Conservation (phyloP, 2,329 filamentous ascomycete species). For the Cytospora piceicola region DNA sequence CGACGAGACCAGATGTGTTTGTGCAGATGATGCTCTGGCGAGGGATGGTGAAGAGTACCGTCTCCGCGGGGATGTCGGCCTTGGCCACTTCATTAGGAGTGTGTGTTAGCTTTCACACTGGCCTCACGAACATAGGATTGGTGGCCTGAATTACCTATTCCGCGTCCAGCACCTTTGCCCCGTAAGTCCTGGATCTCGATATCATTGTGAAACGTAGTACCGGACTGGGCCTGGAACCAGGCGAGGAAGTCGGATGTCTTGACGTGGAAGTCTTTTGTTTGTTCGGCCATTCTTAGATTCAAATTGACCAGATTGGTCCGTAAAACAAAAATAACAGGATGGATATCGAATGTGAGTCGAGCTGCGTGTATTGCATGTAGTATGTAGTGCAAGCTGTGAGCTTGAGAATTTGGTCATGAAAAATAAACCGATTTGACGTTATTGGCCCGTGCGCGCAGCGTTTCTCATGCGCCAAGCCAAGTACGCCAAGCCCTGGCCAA, state of each 20-base stretch:
- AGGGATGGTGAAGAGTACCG: slow-evolving; percentile 80
- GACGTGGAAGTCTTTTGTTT: slow-evolving; percentile 42
- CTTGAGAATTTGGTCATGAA: too few species aligned
- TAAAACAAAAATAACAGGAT: too few species aligned
- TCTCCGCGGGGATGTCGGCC: slow-evolving; percentile 71
- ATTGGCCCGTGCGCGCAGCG: neutral
- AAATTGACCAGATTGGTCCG: neutral
- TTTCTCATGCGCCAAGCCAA: neutral
- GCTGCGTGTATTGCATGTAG: too few species aligned
- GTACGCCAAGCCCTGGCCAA: neutral
- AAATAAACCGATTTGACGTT: neutral
- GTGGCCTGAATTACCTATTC: slow-evolving; percentile 50
- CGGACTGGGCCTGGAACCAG: slow-evolving; percentile 59
- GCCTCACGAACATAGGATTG: slow-evolving; percentile 6
- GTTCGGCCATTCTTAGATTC: slow-evolving; percentile 3
- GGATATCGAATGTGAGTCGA: too few species aligned
- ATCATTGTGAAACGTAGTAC: slow-evolving; percentile 56
- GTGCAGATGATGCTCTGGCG: slow-evolving; percentile 71
- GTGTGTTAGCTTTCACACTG: slow-evolving; percentile 27
- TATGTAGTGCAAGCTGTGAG: too few species aligned
- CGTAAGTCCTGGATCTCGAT: slow-evolving; percentile 59
- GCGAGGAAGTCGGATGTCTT: slow-evolving; percentile 52
- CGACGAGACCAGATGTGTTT: slow-evolving; percentile 70
- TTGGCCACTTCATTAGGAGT: slow-evolving; percentile 62
- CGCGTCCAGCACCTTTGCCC: slow-evolving; percentile 54